Evolutionary conservation across 768 basidiomycete species (phyloP), one percentile per base, ranked within the genome.

Genomic region (Mycena metata): DNA sequence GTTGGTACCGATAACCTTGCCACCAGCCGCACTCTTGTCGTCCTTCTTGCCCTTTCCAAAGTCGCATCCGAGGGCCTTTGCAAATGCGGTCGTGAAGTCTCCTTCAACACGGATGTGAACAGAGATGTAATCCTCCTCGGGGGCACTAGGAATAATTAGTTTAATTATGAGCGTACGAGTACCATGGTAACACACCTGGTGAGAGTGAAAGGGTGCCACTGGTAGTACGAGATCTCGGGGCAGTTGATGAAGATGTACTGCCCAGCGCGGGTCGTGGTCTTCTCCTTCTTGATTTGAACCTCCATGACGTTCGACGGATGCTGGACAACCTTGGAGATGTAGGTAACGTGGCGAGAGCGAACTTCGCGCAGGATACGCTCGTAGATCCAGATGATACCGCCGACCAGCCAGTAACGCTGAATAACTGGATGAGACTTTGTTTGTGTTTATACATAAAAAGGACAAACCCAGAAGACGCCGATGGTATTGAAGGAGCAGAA

Each of bases 151-250:
- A 12, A 59, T 54, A 24, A 23, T 33, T 21, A 33, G 21, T 59
- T 59, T 24, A 7, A 57, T 56, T 12, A 69, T 55, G 17, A n/a
- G 30, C 39, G 17, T 1, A 30, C 39, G 50, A n/a, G 33, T 57
- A 43, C 21, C 21, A 39, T 42, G 57, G n/a, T 49, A 51, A 78
- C 80, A 26, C 63, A 89, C 90, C 90, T 92, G 43, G 95, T 96
- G 71, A 98, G 88, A 15, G 96, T 97, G 86, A 98, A 97, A n/a
- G 96, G 95, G 77, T 98, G 96, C 93, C 96, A 98, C 77, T 98
- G 95, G 86, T 92, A 97, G 83, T 96, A 97, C 17, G 92, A 95
- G 54, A 98, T 84, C 79, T 95, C 93, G 13, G 96, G 96, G 82
- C 94, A 96, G 71, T 84, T 91, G 51, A 98, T 79, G 85, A 98